A percentile compares a stretch with the other conserved stretches of the same genome.
Evolutionary conservation across 306 rosid species (phyloP).

Genomic region (Chamaecrista fasciculata): DNA sequence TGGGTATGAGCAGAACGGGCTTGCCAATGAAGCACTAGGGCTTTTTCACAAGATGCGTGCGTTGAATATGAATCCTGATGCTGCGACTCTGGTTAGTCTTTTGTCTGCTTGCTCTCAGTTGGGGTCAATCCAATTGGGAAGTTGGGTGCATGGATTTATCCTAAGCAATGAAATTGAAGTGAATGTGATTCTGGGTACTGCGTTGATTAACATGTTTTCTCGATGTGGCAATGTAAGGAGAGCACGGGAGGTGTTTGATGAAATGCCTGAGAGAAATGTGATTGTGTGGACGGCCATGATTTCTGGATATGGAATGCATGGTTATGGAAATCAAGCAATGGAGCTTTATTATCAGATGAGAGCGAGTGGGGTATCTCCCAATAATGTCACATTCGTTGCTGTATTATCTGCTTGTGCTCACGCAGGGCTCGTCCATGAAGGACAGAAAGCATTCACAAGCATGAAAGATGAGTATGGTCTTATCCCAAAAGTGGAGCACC

Average conservation of each 20-base stretch:
- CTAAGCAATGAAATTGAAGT: constrained; percentile 42
- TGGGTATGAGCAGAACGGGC: constrained; percentile 77
- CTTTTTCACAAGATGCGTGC: constrained; percentile 49
- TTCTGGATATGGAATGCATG: constrained; percentile 82
- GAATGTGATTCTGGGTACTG: constrained; percentile 64
- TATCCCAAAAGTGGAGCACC: constrained; percentile 78
- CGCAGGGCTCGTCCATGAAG: constrained; percentile 77
- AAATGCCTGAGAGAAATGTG: constrained; percentile 62
- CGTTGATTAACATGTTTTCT: constrained; percentile 81
- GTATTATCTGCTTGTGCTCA: constrained; percentile 89
- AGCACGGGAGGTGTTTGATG: constrained; percentile 66
- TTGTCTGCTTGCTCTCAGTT: constrained; percentile 79
- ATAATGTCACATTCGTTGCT: constrained; percentile 69
- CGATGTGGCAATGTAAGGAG: constrained; percentile 67
- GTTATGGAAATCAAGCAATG: constrained; percentile 68
- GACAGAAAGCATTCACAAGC: constrained; percentile 50
- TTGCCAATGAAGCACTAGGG: constrained; percentile 51
- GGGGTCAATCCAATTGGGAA: constrained; percentile 67
- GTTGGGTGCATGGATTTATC: constrained; percentile 59
- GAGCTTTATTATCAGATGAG: constrained; percentile 59
- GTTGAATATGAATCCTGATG: constrained; percentile 50
- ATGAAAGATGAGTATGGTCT: constrained; percentile 64
- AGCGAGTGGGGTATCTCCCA: constrained; percentile 54
- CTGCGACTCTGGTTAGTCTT: constrained; percentile 60
- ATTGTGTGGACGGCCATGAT: constrained; percentile 91